phyloP scores from a whole-genome alignment of 352 stramenopile genomes.

The Phytophthora sojae region DNA sequence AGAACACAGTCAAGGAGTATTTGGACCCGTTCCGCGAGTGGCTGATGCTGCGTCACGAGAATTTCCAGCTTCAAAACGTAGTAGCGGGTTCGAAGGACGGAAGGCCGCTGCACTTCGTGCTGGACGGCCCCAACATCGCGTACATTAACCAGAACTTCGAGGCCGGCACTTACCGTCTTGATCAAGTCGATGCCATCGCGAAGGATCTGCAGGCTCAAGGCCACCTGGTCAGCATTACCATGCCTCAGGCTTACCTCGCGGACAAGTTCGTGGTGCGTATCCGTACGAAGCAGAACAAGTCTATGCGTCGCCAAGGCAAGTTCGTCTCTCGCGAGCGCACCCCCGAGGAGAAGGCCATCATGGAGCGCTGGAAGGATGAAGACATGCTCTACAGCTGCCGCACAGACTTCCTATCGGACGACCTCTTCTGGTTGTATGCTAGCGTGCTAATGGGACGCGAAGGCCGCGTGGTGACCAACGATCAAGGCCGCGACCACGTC shows the following conservation, averaged over 20 bases:
- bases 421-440: constrained; percentile 99
- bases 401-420: constrained; percentile 89
- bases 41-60: constrained; percentile 56
- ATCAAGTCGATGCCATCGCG: constrained; percentile 95
- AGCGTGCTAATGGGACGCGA: constrained; percentile 77
- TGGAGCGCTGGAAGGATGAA: constrained; percentile 73
- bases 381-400: constrained; percentile 93
- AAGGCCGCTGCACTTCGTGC: constrained; percentile 79
- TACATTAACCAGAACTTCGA: constrained; percentile 98
- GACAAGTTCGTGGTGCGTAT: constrained; percentile 72
- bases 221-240: constrained; percentile 83
- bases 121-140: constrained; percentile 98
- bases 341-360: constrained; percentile 59
- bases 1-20: constrained; percentile 60
- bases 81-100: constrained; percentile 10
- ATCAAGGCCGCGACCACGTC: constrained; percentile 98
- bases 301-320: constrained; percentile 58
- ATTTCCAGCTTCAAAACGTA: constrained; percentile 37
- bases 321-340: constrained; percentile 59
- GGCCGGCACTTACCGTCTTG: constrained; percentile 92
- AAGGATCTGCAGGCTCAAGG: constrained; percentile 82
- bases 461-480: constrained; percentile 94
- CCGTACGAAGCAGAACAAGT: constrained; percentile 58
- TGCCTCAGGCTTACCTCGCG: constrained; percentile 70
- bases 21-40: constrained; percentile 73